Evolutionary conservation across 164 flowering plant species (phyloP), one percentile per base, ranked within the genome.

Genomic region (Liriodendron chinense): DNA sequence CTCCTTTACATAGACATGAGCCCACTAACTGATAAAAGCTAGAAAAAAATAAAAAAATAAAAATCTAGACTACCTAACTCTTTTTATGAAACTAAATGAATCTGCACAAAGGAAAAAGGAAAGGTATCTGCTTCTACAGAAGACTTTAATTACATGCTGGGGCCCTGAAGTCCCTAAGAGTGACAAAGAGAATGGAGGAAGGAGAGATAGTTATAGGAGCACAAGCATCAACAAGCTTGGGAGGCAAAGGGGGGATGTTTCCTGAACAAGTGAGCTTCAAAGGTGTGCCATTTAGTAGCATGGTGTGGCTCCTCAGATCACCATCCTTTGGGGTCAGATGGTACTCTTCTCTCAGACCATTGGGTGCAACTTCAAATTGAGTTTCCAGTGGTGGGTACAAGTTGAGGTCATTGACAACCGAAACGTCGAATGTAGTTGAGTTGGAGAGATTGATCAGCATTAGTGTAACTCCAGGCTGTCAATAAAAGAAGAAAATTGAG

Each of bases 381-480:
- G 9, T 20, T 2, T 9, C 50, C 47, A 20, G 26, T 1, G 20
- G 23, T 7, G 81, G 9, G 62, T 69, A 26, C 5, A 74, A 2
- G 83, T 78, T 81, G 76, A 75, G 65, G 10, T 74, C 75, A 61
- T 82, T 83, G 20, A 70, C 77, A 25, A 84, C 80, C 7, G 72
- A 68, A 48, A 84, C 24, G 0, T 62, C 65, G 79, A 84, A 88
- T 0, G 75, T 22, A 0, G 92, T 91, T 67, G 85, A 77, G 73
- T 90, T 90, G 89, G 92, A 85, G 28, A 74, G 56, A 56, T 89
- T 89, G 79, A 89, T 84, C 72, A 89, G 53, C 1, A 89, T 79
- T 53, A 87, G 56, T n/a, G 85, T 79, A 69, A 86, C 74, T 23
- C 92, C 92, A 64, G 64, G 47, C 92, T 89, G 88, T 22, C n/a